These are phyloP conservation scores for Citrus maxima DNA, from an alignment of 345 rosid genomes.

Conservation along the genomic window DNA sequence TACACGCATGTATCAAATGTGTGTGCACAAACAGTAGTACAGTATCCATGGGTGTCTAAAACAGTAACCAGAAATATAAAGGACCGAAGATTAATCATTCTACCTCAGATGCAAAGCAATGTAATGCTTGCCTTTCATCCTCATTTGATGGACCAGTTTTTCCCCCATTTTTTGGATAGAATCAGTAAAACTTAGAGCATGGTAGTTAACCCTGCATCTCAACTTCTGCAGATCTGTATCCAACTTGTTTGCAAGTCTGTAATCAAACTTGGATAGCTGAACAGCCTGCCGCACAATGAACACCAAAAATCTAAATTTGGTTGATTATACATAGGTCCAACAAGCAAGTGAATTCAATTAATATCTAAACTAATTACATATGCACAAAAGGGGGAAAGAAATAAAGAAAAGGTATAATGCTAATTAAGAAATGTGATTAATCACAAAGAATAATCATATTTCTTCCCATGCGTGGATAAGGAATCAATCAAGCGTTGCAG, in stretches of 20 bases:
- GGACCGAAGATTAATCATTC: conserved; percentile 12
- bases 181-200: conserved; percentile 82
- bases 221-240: conserved; percentile 79
- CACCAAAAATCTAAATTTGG: not conserved
- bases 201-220: conserved; percentile 95
- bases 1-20: not conserved
- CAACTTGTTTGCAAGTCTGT: conserved; percentile 88
- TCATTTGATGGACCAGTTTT: conserved; percentile 67
- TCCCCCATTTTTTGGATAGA: conserved; percentile 78
- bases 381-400: not conserved
- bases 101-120: conserved; percentile 97
- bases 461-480: not conserved
- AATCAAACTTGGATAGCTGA: conserved; percentile 87
- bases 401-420: not conserved
- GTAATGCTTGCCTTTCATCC: conserved; percentile 69
- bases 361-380: not conserved
- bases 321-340: not conserved
- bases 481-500: not conserved
- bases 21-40: not conserved
- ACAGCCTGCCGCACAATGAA: conserved; percentile 56
- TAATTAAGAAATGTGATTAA: not conserved
- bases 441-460: not conserved
- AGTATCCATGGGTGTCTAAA: not conserved
- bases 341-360: not conserved
- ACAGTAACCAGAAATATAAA: conserved; percentile 8